phyloP scores from a whole-genome alignment of 2,329 filamentous ascomycete genomes.

The Fusarium robinianum region DNA sequence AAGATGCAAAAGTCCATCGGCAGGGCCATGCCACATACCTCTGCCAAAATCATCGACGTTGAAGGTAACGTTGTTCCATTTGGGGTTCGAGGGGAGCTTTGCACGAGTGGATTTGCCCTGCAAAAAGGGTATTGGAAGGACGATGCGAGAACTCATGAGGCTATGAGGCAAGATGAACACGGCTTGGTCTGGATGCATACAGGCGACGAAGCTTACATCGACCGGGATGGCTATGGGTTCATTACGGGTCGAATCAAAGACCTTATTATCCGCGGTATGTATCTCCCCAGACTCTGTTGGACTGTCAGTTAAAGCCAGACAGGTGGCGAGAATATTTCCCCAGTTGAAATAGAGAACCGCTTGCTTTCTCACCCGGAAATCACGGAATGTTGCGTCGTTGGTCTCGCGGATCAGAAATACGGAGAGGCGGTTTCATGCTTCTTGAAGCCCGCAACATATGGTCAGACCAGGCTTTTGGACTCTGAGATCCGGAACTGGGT shows the following conservation, averaged over 20 bases:
- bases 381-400: conserved; percentile 7
- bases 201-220: conserved; percentile 58
- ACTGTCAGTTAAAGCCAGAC: not conserved
- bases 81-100: conserved; percentile 64
- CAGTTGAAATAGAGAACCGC: conserved; percentile 10
- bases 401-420: conserved; percentile 11
- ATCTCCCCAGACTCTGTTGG: too few species aligned
- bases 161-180: conserved; percentile 39
- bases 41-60: conserved; percentile 66
- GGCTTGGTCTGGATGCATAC: conserved; percentile 58
- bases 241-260: conserved; percentile 74
- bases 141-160: conserved; percentile 35
- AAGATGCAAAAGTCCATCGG: conserved; percentile 68
- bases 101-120: conserved; percentile 62
- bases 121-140: conserved; percentile 70
- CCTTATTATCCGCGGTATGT: conserved; percentile 67
- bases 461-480: not conserved
- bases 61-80: conserved; percentile 57
- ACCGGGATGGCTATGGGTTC: conserved; percentile 48
- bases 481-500: conserved; percentile 10
- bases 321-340: conserved; percentile 15
- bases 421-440: conserved; percentile 13
- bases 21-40: conserved; percentile 61
- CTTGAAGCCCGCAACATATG: not conserved
- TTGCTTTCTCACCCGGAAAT: not conserved